Conservation (phyloP, 2,329 filamentous ascomycete genomes). For the Xylaria sp. region DNA sequence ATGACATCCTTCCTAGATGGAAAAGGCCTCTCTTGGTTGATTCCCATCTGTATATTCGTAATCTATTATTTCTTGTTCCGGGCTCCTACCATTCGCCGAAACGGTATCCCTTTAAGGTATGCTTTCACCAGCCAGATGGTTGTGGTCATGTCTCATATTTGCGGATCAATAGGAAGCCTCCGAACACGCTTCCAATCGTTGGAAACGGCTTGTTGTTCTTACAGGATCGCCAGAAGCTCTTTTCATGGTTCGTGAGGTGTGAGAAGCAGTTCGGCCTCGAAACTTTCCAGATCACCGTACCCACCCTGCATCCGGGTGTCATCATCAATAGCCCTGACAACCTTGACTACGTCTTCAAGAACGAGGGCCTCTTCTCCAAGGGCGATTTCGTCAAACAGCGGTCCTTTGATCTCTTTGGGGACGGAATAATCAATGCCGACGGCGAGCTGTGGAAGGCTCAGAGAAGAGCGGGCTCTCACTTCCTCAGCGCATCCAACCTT, state of each 20-base stretch:
- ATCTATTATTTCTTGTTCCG: conserved; percentile 44
- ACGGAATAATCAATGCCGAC: conserved; percentile 75
- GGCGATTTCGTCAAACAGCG: conserved; percentile 70
- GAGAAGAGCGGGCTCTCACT: conserved; percentile 69
- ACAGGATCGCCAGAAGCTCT: conserved; percentile 68
- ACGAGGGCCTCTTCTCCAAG: conserved; percentile 70
- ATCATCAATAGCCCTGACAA: conserved; percentile 71
- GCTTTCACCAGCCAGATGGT: conserved; percentile 1
- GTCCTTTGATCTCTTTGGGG: conserved; percentile 71
- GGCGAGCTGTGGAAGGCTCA: conserved; percentile 72
- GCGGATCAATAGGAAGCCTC: conserved; percentile 55
- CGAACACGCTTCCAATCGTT: conserved; percentile 64
- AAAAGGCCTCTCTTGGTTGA: conserved; percentile 37
- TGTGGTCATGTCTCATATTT: conserved; percentile 8
- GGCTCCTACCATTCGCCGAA: conserved; percentile 42
- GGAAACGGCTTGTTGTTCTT: conserved; percentile 73
- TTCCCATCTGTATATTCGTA: conserved; percentile 37
- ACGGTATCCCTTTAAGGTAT: conserved; percentile 51
- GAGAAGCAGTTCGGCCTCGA: conserved; percentile 67
- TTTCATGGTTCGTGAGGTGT: conserved; percentile 71
- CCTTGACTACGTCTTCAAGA: conserved; percentile 71
- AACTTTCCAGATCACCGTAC: conserved; percentile 71
- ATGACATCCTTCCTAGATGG: conserved; percentile 43
- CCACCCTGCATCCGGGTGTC: conserved; percentile 70
- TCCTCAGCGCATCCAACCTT: conserved; percentile 68